phyloP scores from a whole-genome alignment of 495 filamentous ascomycete species.

The Cercophora newfieldiana region DNA sequence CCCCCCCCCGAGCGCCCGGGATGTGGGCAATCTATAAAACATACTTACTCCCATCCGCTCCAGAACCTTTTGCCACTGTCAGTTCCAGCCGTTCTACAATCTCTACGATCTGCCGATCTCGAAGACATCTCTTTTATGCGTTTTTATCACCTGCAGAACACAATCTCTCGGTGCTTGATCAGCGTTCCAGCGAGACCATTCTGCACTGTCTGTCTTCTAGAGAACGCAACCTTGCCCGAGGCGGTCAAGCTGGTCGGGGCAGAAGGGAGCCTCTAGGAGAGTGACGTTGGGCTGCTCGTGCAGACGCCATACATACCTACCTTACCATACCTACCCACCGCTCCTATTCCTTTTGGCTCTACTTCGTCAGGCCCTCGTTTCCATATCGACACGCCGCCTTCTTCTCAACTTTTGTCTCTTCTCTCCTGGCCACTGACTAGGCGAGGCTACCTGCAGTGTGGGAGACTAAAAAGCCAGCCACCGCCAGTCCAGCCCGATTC shows the following conservation, averaged over 20 bases:
- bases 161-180: conserved; percentile 16
- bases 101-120: conserved; percentile 13
- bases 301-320: conserved; percentile 4
- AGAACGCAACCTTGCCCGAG: conserved; percentile 4
- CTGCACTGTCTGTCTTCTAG: conserved; percentile 2
- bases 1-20: conserved; percentile 6
- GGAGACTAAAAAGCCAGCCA: not conserved
- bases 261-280: not conserved
- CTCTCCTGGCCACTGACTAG: not conserved
- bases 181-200: conserved; percentile 11
- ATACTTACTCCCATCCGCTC: not conserved
- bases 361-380: not conserved
- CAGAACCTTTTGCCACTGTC: conserved; percentile 6
- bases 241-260: not conserved
- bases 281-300: conserved; percentile 1
- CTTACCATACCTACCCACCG: not conserved
- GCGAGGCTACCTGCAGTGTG: not conserved
- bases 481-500: not conserved
- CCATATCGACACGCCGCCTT: not conserved
- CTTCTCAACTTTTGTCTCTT: not conserved
- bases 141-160: conserved; percentile 14
- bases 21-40: conserved; percentile 16
- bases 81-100: not conserved
- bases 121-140: conserved; percentile 16
- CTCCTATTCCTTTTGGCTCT: not conserved